Percentiles rank a stretch among this genome's conserved stretches.
phyloP scores from a whole-genome alignment of 2,329 filamentous ascomycete genomes.

The Capronia americana region DNA sequence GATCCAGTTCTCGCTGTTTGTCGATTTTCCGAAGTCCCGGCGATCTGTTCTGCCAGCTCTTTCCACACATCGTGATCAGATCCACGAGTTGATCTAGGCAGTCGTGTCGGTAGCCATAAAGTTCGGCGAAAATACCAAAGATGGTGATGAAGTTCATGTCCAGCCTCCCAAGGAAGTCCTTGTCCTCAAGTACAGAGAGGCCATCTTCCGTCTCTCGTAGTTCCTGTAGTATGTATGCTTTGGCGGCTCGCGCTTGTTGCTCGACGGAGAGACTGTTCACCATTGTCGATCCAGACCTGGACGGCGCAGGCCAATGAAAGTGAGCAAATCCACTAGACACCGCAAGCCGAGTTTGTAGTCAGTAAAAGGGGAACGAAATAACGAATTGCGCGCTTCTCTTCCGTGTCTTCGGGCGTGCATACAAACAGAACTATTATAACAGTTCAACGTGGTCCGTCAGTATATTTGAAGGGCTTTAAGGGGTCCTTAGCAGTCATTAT shows the following conservation, averaged over 20 bases:
- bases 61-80: constrained; percentile 37
- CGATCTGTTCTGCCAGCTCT: constrained; percentile 33
- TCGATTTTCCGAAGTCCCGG: constrained; percentile 33
- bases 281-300: not conserved
- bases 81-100: constrained; percentile 39
- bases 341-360: not conserved
- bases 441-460: not conserved
- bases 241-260: constrained; percentile 37
- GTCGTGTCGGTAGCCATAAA: constrained; percentile 38
- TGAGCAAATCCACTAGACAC: not conserved
- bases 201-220: constrained; percentile 34
- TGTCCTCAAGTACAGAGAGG: constrained; percentile 29
- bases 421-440: not conserved
- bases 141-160: constrained; percentile 39
- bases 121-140: constrained; percentile 38
- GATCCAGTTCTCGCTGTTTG: constrained; percentile 35
- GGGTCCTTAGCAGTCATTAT: not conserved
- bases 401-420: not conserved
- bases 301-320: no score
- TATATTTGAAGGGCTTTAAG: not conserved
- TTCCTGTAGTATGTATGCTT: constrained; percentile 39
- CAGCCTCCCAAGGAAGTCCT: constrained; percentile 32
- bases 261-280: constrained; percentile 35
- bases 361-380: not conserved
- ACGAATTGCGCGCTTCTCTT: not conserved